Evolutionary conservation across 177 flowering plant species (phyloP).

Genomic region (Vitis hybrid): DNA sequence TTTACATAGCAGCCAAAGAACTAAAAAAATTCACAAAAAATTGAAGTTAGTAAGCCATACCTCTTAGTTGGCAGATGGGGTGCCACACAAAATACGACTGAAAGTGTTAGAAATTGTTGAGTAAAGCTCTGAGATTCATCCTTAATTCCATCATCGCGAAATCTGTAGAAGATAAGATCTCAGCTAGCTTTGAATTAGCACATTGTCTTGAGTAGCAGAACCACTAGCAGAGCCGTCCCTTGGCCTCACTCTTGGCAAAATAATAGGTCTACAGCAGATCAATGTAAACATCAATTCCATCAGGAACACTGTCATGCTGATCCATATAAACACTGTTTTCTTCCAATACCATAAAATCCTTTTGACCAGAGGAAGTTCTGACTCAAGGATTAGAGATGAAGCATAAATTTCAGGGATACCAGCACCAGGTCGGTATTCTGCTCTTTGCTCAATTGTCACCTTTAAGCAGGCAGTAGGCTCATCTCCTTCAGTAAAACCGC

Average conservation of each 20-base stretch:
- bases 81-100: too few relatives aligned
- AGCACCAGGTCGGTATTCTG: conserved; percentile 65
- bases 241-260: conserved; percentile 54
- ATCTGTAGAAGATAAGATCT: background rate
- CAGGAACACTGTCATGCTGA: conserved; percentile 41
- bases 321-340: conserved; percentile 71
- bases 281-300: conserved; percentile 55
- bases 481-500: conserved; percentile 52
- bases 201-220: conserved; percentile 1
- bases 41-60: background rate
- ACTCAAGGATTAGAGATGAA: conserved; percentile 60
- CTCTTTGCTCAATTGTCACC: conserved; percentile 72
- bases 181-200: conserved; percentile 12
- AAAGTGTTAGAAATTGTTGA: background rate
- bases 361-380: conserved; percentile 70
- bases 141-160: background rate
- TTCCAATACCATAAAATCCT: conserved; percentile 80
- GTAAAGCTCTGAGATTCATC: background rate
- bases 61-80: background rate
- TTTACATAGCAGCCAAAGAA: background rate
- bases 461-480: conserved; percentile 70
- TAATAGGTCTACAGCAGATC: conserved; percentile 61
- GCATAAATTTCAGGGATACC: conserved; percentile 86
- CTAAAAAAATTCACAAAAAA: background rate
- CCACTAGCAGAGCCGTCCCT: conserved; percentile 27